Base-by-base conservation (phyloP, 148 eudicot species). In the Dysphania ambrosioides region DNA sequence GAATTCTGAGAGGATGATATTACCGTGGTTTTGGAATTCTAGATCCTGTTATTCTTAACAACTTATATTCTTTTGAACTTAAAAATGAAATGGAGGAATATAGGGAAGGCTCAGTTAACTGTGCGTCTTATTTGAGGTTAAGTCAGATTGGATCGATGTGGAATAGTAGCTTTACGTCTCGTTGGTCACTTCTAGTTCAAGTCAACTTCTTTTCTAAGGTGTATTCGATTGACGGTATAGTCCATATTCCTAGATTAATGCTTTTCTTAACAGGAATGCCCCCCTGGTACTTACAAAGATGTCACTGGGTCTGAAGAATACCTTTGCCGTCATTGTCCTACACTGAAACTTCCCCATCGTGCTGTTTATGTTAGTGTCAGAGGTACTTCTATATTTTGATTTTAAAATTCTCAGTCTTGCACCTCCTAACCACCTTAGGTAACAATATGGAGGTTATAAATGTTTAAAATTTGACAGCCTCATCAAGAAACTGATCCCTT, bases 281-380 rank as follows among this genome's bases (percentile, higher is more conserved):
- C 98, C 56, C 62, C 81, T 79, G 98, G 98, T 62, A 91, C 98
- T 66, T 93, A 89, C 80, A 93, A 93, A 80, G 86, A 87, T 88
- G 93, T 81, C 47, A 79, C 82, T 47, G 98, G 98, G 76, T 91
- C 98, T 79, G 93, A 88, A 74, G 79, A 60, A 68, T 78, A 84
- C 61, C 97, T 93, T 70, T 93, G 98, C 79, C 85, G 70, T 70
- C 79, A 79, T 41, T 93, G 98, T 70, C 91, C 93, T 70, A 47
- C 79, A 53, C 35, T 77, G 76, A 93, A 89, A 78, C 90, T 93
- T 87, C 95, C 98, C 16, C 90, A 61, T 40, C 98, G 98, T 77
- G 97, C 97, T 72, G 76, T 65, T 71, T 91, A 88, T 73, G 58
- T 82, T 70, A 70, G 65, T 69, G 85, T 88, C 29, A 85, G 98